Evolutionary conservation across 257 asterid species (phyloP).

Genomic region (Lavandula angustifolia): DNA sequence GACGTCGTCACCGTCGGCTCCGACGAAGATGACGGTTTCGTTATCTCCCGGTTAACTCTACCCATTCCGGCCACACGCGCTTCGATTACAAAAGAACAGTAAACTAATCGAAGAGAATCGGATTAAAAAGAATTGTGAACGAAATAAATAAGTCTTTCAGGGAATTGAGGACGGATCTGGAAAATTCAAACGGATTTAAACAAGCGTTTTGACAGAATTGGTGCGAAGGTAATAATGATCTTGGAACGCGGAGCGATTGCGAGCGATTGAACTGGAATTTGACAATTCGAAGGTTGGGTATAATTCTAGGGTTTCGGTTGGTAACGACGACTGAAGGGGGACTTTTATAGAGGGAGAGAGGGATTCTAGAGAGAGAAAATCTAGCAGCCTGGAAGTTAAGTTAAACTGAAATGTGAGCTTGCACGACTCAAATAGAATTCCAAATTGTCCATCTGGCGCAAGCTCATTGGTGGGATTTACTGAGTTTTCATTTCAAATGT

Average conservation of each 20-base stretch:
- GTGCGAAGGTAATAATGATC: conserved; percentile 25
- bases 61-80: conserved; percentile 54
- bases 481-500: no score
- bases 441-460: no score
- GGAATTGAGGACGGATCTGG: conserved; percentile 29
- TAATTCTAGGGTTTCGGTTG: conserved; percentile 36
- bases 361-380: no score
- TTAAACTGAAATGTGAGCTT: no score
- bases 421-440: no score
- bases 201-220: neutral
- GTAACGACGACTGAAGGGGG: neutral
- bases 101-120: no score
- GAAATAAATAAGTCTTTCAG: neutral
- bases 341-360: no score
- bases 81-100: neutral
- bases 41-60: conserved; percentile 50
- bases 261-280: conserved; percentile 22
- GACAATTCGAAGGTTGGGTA: conserved; percentile 17
- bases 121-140: neutral
- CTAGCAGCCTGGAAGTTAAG: no score
- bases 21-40: conserved; percentile 45
- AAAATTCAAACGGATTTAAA: neutral
- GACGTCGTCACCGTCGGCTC: conserved; percentile 60
- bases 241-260: conserved; percentile 12
- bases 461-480: no score